Percentiles rank a stretch among this genome's conserved stretches.
Evolutionary conservation across 768 basidiomycete genomes (phyloP).

Genomic region (Serendipita vermifera): DNA sequence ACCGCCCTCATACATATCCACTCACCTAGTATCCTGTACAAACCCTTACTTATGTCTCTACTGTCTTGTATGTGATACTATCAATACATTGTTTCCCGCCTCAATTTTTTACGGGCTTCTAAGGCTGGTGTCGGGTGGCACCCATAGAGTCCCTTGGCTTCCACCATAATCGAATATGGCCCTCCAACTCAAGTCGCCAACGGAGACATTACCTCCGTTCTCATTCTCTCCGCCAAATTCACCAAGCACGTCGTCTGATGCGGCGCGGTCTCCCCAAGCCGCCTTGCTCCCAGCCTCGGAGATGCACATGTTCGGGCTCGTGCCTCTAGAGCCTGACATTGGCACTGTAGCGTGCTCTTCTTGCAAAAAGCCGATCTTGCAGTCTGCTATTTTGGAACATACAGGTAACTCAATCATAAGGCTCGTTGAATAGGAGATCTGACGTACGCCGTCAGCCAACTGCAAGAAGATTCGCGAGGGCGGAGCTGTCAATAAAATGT

Average conservation of each 20-base stretch:
- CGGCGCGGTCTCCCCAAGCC: slow-evolving; percentile 53
- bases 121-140: no score
- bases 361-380: slow-evolving; percentile 69
- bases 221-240: slow-evolving; percentile 6
- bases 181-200: slow-evolving; percentile 11
- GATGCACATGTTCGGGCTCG: slow-evolving; percentile 76
- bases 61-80: no score
- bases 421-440: background rate
- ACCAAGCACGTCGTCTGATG: background rate
- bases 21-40: no score
- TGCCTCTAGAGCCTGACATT: slow-evolving; percentile 58
- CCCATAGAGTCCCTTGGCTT: no score
- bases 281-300: slow-evolving; percentile 75
- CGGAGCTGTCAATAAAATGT: slow-evolving; percentile 37
- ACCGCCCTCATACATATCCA: no score
- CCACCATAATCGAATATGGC: no score
- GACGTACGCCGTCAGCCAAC: slow-evolving; percentile 31
- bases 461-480: slow-evolving; percentile 43
- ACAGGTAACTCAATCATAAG: slow-evolving; percentile 37
- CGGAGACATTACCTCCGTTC: background rate
- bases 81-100: no score
- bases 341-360: slow-evolving; percentile 61
- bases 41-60: no score
- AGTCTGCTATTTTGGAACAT: slow-evolving; percentile 65
- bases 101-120: no score